Evolutionary conservation across 1,284 basidiomycete genomes (phyloP).

Genomic region (Chiua sp.): DNA sequence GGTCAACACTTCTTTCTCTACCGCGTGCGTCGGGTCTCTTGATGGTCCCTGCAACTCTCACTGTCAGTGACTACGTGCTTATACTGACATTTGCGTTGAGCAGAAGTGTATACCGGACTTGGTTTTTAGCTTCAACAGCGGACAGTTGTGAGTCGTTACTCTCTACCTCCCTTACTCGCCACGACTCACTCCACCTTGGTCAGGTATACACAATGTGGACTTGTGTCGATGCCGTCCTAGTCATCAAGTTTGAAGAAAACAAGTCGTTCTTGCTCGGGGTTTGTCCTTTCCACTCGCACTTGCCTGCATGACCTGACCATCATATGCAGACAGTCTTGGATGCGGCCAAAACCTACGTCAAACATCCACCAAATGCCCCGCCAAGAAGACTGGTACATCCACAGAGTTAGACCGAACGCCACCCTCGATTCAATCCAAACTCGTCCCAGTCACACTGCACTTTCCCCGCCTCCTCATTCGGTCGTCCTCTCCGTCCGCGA

Average conservation of each 20-base stretch:
- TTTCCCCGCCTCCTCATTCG: slow-evolving; percentile 96
- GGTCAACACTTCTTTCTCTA: slow-evolving; percentile 90
- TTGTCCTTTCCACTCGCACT: slow-evolving; percentile 27
- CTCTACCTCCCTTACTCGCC: too few relatives aligned
- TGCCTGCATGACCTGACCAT: slow-evolving; percentile 4
- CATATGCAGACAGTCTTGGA: slow-evolving; percentile 57
- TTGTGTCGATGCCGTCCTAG: slow-evolving; percentile 92
- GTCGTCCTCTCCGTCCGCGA: slow-evolving; percentile 95
- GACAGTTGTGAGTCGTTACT: slow-evolving; percentile 81
- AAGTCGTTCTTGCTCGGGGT: slow-evolving; percentile 94
- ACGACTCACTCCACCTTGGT: background rate
- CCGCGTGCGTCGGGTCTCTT: slow-evolving; percentile 85
- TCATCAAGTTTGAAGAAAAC: slow-evolving; percentile 99
- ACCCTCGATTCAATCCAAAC: slow-evolving; percentile 81
- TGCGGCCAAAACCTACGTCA: slow-evolving; percentile 66
- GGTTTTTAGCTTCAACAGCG: slow-evolving; percentile 91
- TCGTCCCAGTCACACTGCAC: slow-evolving; percentile 87
- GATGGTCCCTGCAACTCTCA: slow-evolving; percentile 90
- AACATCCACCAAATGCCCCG: slow-evolving; percentile 55
- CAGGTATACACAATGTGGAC: slow-evolving; percentile 96
- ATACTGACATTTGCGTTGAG: slow-evolving; percentile 95
- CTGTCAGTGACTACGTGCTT: slow-evolving; percentile 96
- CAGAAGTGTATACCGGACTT: slow-evolving; percentile 94
- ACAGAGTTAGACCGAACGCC: slow-evolving; percentile 47
- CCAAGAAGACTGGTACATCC: slow-evolving; percentile 54